Conservation (phyloP, 2,329 filamentous ascomycete genomes). For the Fusarium poae region DNA sequence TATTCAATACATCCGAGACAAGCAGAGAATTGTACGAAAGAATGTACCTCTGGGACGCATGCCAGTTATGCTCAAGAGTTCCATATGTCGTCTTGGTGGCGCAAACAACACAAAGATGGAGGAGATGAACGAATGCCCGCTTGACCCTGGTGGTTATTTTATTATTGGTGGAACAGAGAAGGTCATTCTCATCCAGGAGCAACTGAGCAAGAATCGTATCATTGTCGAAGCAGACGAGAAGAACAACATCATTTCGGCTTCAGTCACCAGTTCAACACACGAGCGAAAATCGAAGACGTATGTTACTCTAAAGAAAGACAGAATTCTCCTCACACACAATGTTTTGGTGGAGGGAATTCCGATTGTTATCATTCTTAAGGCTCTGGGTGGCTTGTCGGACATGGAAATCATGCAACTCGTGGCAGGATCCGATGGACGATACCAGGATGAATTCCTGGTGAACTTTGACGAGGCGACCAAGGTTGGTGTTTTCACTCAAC, state of each 20-base stretch:
- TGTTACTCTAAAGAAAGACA: constrained; percentile 92
- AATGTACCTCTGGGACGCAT: constrained; percentile 88
- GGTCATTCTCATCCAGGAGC: constrained; percentile 97
- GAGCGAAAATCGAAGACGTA: constrained; percentile 99
- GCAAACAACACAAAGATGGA: constrained; percentile 92
- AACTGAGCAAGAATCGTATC: constrained; percentile 98
- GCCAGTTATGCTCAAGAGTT: constrained; percentile 97
- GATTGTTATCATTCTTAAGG: constrained; percentile 92
- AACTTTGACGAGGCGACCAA: constrained; percentile 95
- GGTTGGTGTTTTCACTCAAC: constrained; percentile 88
- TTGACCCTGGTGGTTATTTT: constrained; percentile 98
- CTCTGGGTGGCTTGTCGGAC: constrained; percentile 92
- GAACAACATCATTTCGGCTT: constrained; percentile 93
- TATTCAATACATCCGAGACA: constrained; percentile 88
- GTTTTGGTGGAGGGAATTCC: constrained; percentile 94
- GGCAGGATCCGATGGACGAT: constrained; percentile 85
- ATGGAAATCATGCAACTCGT: constrained; percentile 95
- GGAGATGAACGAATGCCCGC: constrained; percentile 90
- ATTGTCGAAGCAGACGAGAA: constrained; percentile 95
- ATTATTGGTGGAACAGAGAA: constrained; percentile 98
- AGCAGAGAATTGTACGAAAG: constrained; percentile 78
- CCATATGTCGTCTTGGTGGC: constrained; percentile 87
- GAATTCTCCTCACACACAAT: constrained; percentile 91
- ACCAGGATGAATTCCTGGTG: constrained; percentile 94
- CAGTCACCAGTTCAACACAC: constrained; percentile 96